Conservation (phyloP, 768 basidiomycete genomes). For the Phylloporus sp. region DNA sequence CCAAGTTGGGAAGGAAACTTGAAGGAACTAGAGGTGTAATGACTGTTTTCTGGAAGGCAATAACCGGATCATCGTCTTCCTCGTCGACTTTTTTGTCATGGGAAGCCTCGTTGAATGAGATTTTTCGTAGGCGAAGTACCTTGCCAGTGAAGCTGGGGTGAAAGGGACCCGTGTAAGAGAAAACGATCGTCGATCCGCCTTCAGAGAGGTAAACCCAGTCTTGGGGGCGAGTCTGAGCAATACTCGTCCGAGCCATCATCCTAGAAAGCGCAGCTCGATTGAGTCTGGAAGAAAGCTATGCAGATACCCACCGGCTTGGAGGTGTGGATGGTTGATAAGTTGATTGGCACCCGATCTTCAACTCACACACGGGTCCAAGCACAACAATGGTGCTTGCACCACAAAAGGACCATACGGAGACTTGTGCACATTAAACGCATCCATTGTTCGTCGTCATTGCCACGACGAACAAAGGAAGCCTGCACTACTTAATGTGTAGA, state of each 20-base stretch:
- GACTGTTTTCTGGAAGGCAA: constrained; percentile 60
- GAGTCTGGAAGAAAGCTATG: too few species aligned
- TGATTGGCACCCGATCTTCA: too few species aligned
- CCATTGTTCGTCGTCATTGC: neutral
- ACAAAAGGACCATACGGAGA: too few species aligned
- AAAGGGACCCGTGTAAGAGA: constrained; percentile 66
- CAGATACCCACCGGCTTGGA: too few species aligned
- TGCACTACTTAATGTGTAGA: neutral
- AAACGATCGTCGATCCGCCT: constrained; percentile 90
- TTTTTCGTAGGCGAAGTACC: constrained; percentile 78
- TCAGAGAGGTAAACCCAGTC: constrained; percentile 89
- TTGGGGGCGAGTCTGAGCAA: constrained; percentile 30
- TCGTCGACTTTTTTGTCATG: constrained; percentile 26
- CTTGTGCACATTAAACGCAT: too few species aligned
- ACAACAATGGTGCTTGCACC: too few species aligned
- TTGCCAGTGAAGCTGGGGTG: constrained; percentile 53
- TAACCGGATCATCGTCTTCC: constrained; percentile 37
- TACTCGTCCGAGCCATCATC: constrained; percentile 12
- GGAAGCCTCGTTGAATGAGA: constrained; percentile 12
- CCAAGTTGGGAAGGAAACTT: constrained; percentile 54
- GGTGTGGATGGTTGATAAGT: too few species aligned
- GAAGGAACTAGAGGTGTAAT: constrained; percentile 63
- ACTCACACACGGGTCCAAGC: too few species aligned
- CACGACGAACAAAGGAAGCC: constrained; percentile 19
- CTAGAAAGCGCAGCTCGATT: too few species aligned